Conservation (phyloP, 306 rosid genomes). For the Senna siamea region DNA sequence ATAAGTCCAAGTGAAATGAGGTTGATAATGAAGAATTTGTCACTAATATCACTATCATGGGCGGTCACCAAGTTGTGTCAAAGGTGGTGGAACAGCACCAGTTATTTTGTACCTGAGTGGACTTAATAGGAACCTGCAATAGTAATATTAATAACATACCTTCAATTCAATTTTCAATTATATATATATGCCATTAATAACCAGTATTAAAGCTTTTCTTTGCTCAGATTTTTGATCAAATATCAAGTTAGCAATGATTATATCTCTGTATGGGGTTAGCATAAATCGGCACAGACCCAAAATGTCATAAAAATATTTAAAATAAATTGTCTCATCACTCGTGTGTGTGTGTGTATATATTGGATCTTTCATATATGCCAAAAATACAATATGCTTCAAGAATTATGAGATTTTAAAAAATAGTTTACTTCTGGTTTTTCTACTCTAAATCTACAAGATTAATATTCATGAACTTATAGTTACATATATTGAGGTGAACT, state of each 20-base stretch:
- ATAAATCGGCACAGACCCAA: slow-evolving; percentile 15
- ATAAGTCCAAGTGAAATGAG: background rate
- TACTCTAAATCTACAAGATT: no score
- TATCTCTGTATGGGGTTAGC: slow-evolving; percentile 9
- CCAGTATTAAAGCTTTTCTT: background rate
- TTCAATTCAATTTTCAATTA: background rate
- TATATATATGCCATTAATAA: background rate
- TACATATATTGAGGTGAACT: no score
- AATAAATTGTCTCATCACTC: background rate
- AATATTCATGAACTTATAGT: no score
- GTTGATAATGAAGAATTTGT: no score
- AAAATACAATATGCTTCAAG: background rate
- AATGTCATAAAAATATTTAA: background rate
- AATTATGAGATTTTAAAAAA: background rate
- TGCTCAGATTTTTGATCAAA: slow-evolving; percentile 6
- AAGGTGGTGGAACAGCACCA: slow-evolving; percentile 5
- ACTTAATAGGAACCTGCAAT: slow-evolving; percentile 1
- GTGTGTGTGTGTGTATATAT: no score
- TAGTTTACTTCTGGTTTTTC: background rate
- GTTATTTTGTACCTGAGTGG: background rate
- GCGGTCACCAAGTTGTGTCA: slow-evolving; percentile 25
- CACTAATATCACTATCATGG: slow-evolving; percentile 15
- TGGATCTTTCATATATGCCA: background rate
- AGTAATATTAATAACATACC: background rate
- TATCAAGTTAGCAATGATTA: slow-evolving; percentile 2